Evolutionary conservation across 441 rosid species (phyloP), one percentile per base, ranked within the genome.

Genomic region (Gossypium laxum): DNA sequence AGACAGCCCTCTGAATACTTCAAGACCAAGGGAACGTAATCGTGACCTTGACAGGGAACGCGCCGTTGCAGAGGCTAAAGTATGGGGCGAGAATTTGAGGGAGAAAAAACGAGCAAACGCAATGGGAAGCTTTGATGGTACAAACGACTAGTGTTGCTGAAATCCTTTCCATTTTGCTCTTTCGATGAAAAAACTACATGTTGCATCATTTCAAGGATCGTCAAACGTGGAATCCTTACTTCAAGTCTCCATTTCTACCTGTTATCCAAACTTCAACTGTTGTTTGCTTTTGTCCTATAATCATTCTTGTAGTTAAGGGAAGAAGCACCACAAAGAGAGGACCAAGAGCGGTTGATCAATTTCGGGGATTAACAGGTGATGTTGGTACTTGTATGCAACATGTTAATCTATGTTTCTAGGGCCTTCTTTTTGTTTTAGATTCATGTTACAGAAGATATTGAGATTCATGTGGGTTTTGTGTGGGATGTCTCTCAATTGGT

Each of bases 81-180:
- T 93, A 38, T 93, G 98, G 98, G 98, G 98, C 15, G 97, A 91
- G 84, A 91, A 93, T 75, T 91, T 87, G 97, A 86, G 98, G 73
- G 97, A 90, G 77, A 90, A 83, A 75, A 93, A 90, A 76, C 82
- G 90, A 28, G 93, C 89, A 15, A 82, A 83, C 48, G 85, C 88
- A 22, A 64, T 82, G 74, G 89, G 89, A 15, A 93, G 97, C 81
- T 91, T 91, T 41, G 97, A 93, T 76, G 83, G 91, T 71, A 82
- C 94, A 63, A 84, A 90, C 17, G 93, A 89, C 75, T 90, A 69
- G 75, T 26, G n/a, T 54, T 17, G n/a, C 64, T 38, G 51, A 26
- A 43, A 30, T 69, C 38, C 24, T 19, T 24, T 72, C 67, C 47
- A 52, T 38, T 41, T 57, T 45, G 67, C 59, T 67, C 66, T 18